A percentile compares a stretch with the other conserved stretches of the same genome.
phyloP scores from a whole-genome alignment of 331 rosid species.

The Quercus lobata region DNA sequence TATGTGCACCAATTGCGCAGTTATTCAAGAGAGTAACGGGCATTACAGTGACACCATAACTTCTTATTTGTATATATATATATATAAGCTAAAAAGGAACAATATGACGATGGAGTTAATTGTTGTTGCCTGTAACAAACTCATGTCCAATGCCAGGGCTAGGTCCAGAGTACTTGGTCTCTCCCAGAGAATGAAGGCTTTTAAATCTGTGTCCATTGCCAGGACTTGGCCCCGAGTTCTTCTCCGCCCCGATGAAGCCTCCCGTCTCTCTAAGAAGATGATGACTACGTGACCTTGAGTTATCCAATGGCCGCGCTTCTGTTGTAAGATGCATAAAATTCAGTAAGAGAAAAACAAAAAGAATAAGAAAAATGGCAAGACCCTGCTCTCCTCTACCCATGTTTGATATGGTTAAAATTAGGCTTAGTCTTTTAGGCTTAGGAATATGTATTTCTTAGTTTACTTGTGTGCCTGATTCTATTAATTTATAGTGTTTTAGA shows the following conservation, averaged over 20 bases:
- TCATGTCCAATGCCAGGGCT: conserved; percentile 55
- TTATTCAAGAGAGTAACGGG: too few relatives aligned
- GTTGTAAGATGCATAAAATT: conserved; percentile 6
- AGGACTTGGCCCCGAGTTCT: conserved; percentile 31
- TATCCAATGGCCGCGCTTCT: conserved; percentile 28
- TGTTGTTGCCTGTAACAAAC: not conserved
- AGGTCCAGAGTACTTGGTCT: conserved; percentile 38
- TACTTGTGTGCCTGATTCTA: conserved; percentile 20
- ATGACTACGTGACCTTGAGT: not conserved
- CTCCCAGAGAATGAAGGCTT: conserved; percentile 2
- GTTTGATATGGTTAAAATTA: not conserved
- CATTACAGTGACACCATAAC: not conserved
- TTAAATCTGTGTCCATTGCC: conserved; percentile 17
- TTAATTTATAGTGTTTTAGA: conserved; percentile 40
- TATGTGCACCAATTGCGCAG: not conserved
- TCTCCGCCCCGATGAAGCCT: conserved; percentile 22
- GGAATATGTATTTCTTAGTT: not conserved
- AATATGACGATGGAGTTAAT: not conserved
- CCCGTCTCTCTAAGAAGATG: conserved; percentile 5
- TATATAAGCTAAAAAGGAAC: too few relatives aligned
- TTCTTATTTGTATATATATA: not conserved
- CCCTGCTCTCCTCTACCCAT: conserved; percentile 32
- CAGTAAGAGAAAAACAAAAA: conserved; percentile 12
- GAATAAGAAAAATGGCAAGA: conserved; percentile 7
- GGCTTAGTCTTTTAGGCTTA: conserved; percentile 12